Evolutionary conservation across 345 rosid species (phyloP), one percentile per base, ranked within the genome.

Genomic region (Brassica carinata): DNA sequence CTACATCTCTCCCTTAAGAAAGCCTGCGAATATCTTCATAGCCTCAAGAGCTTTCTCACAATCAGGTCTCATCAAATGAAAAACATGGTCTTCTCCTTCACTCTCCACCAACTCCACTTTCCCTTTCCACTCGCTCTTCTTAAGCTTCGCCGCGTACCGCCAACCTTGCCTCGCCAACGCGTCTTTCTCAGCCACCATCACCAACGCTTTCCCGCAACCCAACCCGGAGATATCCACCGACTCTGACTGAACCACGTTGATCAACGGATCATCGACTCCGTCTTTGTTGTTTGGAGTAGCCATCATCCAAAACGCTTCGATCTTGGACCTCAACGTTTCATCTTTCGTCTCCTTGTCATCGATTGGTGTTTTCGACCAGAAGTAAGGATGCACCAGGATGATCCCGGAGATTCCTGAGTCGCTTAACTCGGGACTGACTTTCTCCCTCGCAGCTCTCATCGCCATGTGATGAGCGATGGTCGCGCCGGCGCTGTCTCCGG

Each of bases 401-500:
- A 78, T 38, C 1, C 92, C 92, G 0, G 62, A 67, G 64, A 82
- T 82, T 6, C 84, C 84, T 29, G 82, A n/a, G 1, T 0, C 77
- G 7, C 2, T 18, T 7, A 87, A 53, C 8, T 40, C 65, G 1
- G 81, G 62, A 4, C 8, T 64, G 3, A 86, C 1, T 53, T 80
- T 80, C 70, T 77, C 84, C 5, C 23, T 36, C 1, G 88, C 88
- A 0, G 87, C 88, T 67, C 70, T 83, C 65, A 83, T 40, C 15
- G 87, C 87, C 81, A 86, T 81, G 27, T 87, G 81, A 64, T 90
- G 91, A 18, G 83, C 83, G 14, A 88, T 85, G 78, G 81, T 92
- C 6, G 89, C 96, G 3, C 96, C 96, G 3, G 92, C 92, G 15
- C 94, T 91, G 77, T 89, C 96, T 3, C 97, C 94, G 1, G 75